These are phyloP conservation scores for Apiospora marii DNA, from an alignment of 2,329 filamentous ascomycete genomes.

Conservation along the genomic window DNA sequence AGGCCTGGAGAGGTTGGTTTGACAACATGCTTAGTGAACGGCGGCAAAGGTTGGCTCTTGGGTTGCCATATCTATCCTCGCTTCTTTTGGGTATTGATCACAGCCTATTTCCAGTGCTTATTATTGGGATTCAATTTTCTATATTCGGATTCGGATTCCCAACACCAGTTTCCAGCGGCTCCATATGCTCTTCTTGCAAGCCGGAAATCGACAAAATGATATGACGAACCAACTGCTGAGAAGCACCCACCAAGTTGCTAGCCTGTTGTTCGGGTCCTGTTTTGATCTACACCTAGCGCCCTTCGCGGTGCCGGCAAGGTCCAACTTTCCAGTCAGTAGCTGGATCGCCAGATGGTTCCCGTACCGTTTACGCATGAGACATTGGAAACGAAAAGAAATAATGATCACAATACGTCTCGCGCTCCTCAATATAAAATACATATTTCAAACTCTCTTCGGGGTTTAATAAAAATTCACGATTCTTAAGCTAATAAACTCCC, in stretches of 20 bases:
- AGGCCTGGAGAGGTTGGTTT: neutral
- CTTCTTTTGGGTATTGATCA: neutral
- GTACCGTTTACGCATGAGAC: neutral
- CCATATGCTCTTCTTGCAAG: neutral
- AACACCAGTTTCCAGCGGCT: neutral
- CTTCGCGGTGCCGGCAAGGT: neutral
- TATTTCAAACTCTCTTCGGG: too few relatives aligned
- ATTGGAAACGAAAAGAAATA: neutral
- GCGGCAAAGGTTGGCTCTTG: neutral
- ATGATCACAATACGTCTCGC: neutral
- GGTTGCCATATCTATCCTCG: neutral
- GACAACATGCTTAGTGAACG: neutral
- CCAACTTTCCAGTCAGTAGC: neutral
- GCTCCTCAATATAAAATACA: too few relatives aligned
- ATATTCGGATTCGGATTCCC: neutral
- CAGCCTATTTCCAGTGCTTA: neutral
- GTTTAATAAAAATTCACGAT: too few relatives aligned
- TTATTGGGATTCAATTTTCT: neutral
- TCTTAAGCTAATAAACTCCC: too few relatives aligned
- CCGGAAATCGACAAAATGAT: neutral
- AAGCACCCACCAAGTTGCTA: neutral
- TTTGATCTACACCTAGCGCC: constrained; percentile 16
- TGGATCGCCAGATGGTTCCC: neutral
- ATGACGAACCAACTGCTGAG: neutral
- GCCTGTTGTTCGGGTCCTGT: neutral